A percentile compares a stretch with the other conserved stretches of the same genome.
These are phyloP conservation scores for Chernovozyma aurita DNA, from an alignment of 1,139 yeast genomes.

Conservation along the genomic window DNA sequence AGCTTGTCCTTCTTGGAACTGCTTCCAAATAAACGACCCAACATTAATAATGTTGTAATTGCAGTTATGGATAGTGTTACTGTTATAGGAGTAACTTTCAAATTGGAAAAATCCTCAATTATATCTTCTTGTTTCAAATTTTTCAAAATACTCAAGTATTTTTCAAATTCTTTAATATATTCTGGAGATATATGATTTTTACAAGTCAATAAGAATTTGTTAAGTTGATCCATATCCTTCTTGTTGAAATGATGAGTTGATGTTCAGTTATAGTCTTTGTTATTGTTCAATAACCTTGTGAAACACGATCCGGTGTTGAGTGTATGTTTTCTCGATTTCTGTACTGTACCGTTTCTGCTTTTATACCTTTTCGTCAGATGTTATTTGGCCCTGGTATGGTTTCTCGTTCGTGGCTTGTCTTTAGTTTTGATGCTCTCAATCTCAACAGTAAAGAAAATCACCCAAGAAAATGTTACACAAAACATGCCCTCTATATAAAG, in stretches of 20 bases:
- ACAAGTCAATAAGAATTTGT: background rate
- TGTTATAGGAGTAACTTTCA: slow-evolving; percentile 33
- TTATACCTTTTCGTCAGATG: too few relatives aligned
- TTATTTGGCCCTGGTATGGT: too few relatives aligned
- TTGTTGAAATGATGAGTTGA: background rate
- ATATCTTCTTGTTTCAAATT: slow-evolving; percentile 17
- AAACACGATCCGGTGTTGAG: too few relatives aligned
- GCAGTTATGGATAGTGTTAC: slow-evolving; percentile 31
- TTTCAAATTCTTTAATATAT: background rate
- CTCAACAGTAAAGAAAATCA: too few relatives aligned
- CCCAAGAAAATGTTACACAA: slow-evolving; percentile 1
- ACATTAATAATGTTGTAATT: slow-evolving; percentile 23
- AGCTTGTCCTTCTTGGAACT: slow-evolving; percentile 8
- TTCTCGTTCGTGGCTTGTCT: too few relatives aligned
- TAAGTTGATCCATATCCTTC: background rate
- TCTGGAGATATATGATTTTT: background rate
- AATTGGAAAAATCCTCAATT: slow-evolving; percentile 25
- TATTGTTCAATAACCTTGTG: too few relatives aligned
- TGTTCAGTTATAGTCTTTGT: background rate
- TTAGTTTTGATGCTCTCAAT: too few relatives aligned
- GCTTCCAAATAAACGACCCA: slow-evolving; percentile 6
- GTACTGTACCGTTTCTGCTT: too few relatives aligned
- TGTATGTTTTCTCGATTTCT: too few relatives aligned
- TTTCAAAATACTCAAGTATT: slow-evolving; percentile 1
- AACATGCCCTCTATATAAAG: slow-evolving; percentile 11